Evolutionary conservation across 2,329 filamentous ascomycete species (phyloP), one percentile per base, ranked within the genome.

Genomic region (Myrmaecium sp.): DNA sequence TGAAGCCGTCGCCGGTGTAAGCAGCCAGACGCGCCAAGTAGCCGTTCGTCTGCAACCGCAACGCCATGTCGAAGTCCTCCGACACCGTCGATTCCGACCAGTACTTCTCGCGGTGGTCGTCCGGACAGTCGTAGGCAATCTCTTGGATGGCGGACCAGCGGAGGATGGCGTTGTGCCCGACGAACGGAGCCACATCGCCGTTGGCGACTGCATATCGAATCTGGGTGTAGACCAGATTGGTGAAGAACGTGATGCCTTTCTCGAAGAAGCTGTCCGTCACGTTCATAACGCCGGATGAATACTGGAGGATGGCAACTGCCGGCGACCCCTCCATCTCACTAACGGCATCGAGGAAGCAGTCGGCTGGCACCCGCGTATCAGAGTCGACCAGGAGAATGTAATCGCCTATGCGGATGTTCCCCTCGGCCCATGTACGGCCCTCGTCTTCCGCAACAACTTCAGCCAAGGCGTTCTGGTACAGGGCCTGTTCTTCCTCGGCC

Each of bases 21-120:
- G 73, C 69, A 6, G 71, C 75, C 14, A 82, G 60, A 16, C 77
- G 73, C 38, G 80, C 74, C 35, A 74, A 70, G 49, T 81, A 82
- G 15, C 75, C 74, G 34, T 58, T 66, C 36, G 69, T 70, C 48
- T 82, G 77, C 12, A 83, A 64, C 37, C 76, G 74, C 13, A 82
- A 68, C 14, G 76, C 75, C 74, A 83, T 82, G 40, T 82, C 76
- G 43, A 83, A 82, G 48, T 83, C 77, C 44, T 83, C 77, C 3
- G 75, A 81, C 32, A 83, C 77, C 44, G 81, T 77, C 19, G 66
- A 70, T 51, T 83, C 77, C 5, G 75, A 81, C 77, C 77, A 83
- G 55, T 76, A 82, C 51, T 81, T 82, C 43, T 81, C 75, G 17
- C 43, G 42, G 36, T 77, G 71, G 8, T 72, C 71, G 35, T 77